These are phyloP conservation scores for Tylopilus sp. DNA, from an alignment of 1,284 basidiomycete species.

Conservation along the genomic window DNA sequence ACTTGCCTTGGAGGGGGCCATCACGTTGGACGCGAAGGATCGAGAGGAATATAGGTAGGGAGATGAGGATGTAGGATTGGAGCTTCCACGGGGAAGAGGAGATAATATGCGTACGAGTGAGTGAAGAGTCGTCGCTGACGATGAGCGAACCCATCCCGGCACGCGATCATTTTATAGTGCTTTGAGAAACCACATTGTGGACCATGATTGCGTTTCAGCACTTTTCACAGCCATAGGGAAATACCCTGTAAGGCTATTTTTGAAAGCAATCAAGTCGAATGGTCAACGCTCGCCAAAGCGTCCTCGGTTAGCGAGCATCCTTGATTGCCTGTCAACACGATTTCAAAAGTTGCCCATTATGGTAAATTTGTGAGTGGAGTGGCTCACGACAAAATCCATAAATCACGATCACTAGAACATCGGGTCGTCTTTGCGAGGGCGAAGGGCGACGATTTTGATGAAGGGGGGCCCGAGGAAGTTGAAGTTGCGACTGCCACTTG, in stretches of 20 bases:
- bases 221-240: slow-evolving; percentile 33
- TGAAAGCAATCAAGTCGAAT: slow-evolving; percentile 27
- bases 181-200: slow-evolving; percentile 16
- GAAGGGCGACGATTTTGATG: slow-evolving; percentile 3
- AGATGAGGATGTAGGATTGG: neutral
- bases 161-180: slow-evolving; percentile 29
- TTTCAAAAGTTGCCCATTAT: slow-evolving; percentile 33
- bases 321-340: slow-evolving; percentile 13
- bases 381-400: slow-evolving; percentile 21
- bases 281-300: slow-evolving; percentile 16
- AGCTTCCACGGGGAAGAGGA: too few relatives aligned
- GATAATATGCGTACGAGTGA: too few relatives aligned
- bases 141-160: slow-evolving; percentile 6
- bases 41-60: too few relatives aligned
- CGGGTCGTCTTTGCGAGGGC: slow-evolving; percentile 10
- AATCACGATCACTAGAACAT: slow-evolving; percentile 4
- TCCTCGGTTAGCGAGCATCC: slow-evolving; percentile 15
- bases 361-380: slow-evolving; percentile 32
- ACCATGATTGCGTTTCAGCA: slow-evolving; percentile 36
- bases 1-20: too few relatives aligned
- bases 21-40: too few relatives aligned
- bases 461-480: neutral
- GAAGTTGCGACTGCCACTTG: neutral
- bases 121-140: slow-evolving; percentile 1
- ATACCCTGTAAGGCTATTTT: slow-evolving; percentile 27